Evolutionary conservation across 371 early-diverging fungal genomes (phyloP).

Genomic region (Mucor mucedo): DNA sequence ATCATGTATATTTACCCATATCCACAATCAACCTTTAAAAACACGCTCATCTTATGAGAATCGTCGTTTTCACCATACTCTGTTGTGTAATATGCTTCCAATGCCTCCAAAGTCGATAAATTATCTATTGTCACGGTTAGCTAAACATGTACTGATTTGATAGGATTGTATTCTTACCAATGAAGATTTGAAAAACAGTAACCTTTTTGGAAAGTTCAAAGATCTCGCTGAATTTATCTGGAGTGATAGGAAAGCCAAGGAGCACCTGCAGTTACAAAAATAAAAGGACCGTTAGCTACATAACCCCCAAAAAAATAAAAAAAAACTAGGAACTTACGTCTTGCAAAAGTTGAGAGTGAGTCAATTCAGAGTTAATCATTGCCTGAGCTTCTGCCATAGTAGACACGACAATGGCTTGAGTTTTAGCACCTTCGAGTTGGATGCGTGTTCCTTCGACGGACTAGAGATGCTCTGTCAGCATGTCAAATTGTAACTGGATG

Average conservation of each 20-base stretch:
- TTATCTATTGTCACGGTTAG: slow-evolving; percentile 28
- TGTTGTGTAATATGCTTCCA: slow-evolving; percentile 33
- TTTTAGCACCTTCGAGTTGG: slow-evolving; percentile 38
- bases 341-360: slow-evolving; percentile 30
- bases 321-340: slow-evolving; percentile 19
- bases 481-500: background rate
- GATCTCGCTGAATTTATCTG: slow-evolving; percentile 43
- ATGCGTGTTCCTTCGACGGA: slow-evolving; percentile 46
- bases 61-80: slow-evolving; percentile 4
- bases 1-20: slow-evolving; percentile 33
- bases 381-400: slow-evolving; percentile 49
- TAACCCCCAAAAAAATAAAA: background rate
- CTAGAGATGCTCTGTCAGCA: slow-evolving; percentile 14
- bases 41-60: slow-evolving; percentile 27
- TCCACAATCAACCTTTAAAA: slow-evolving; percentile 51
- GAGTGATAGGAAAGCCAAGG: slow-evolving; percentile 47
- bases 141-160: background rate
- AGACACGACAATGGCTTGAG: slow-evolving; percentile 50
- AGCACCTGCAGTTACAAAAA: slow-evolving; percentile 24
- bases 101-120: slow-evolving; percentile 37
- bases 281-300: no score
- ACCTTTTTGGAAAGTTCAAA: slow-evolving; percentile 32
- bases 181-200: slow-evolving; percentile 40
- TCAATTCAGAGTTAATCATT: slow-evolving; percentile 38
- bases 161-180: slow-evolving; percentile 25